phyloP scores from a whole-genome alignment of 164 flowering plant species.

The Paratinospora sagittata region DNA sequence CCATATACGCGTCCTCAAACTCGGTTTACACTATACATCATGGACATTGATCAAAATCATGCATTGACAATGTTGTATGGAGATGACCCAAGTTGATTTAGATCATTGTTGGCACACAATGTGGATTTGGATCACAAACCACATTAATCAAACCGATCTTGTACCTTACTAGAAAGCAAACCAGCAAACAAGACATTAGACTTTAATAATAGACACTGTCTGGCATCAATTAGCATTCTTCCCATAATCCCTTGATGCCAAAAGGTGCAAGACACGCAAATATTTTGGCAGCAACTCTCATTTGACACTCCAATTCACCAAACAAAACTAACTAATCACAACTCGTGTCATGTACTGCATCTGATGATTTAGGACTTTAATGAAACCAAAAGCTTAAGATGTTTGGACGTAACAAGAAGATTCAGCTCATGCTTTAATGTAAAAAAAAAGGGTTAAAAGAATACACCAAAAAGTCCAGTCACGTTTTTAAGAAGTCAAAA shows the following conservation, averaged over 20 bases:
- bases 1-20: no score
- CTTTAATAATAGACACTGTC: neutral
- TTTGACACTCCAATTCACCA: neutral
- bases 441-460: no score
- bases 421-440: neutral
- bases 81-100: no score
- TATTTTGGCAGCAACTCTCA: neutral
- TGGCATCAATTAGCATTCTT: neutral
- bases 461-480: no score
- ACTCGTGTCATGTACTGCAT: neutral
- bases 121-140: neutral
- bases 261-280: neutral
- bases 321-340: neutral
- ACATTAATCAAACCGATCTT: neutral
- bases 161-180: neutral
- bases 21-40: no score
- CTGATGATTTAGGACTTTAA: no score
- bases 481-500: no score
- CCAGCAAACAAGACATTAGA: neutral
- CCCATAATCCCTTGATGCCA: neutral
- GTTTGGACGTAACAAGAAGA: neutral
- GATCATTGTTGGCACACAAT: no score
- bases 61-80: no score
- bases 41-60: no score
- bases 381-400: neutral